Percentiles rank a stretch among this genome's conserved stretches.
These are phyloP conservation scores for Panaeolus papilionaceus DNA, from an alignment of 768 basidiomycete genomes.

Conservation along the genomic window DNA sequence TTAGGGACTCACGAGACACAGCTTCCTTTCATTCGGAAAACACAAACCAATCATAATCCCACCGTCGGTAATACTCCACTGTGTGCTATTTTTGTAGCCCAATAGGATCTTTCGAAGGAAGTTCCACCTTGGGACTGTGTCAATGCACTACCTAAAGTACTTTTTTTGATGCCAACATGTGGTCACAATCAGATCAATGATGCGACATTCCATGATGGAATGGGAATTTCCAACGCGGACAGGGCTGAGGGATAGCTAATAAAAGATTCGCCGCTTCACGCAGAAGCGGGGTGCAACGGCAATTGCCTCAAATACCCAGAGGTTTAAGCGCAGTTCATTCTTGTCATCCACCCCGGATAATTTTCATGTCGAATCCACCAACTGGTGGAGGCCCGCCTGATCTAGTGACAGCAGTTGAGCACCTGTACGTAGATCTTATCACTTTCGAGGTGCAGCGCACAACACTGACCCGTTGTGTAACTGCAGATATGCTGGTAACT, in stretches of 20 bases:
- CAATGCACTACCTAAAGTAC: background rate
- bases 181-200: background rate
- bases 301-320: conserved; percentile 5
- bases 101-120: background rate
- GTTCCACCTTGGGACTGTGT: background rate
- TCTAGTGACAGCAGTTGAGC: background rate
- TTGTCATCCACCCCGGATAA: background rate
- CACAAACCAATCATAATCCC: too few relatives aligned
- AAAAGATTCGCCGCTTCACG: background rate
- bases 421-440: background rate
- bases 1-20: too few relatives aligned
- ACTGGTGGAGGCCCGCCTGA: background rate
- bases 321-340: background rate
- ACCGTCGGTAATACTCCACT: background rate
- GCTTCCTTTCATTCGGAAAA: too few relatives aligned
- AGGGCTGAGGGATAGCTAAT: background rate
- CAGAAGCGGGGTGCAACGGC: background rate
- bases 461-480: too few relatives aligned
- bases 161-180: background rate
- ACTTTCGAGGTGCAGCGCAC: too few relatives aligned
- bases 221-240: background rate
- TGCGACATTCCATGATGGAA: too few relatives aligned
- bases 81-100: background rate
- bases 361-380: background rate
- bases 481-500: conserved; percentile 3